phyloP scores from a whole-genome alignment of 352 stramenopile genomes.

The Globisporangium echinulatum region DNA sequence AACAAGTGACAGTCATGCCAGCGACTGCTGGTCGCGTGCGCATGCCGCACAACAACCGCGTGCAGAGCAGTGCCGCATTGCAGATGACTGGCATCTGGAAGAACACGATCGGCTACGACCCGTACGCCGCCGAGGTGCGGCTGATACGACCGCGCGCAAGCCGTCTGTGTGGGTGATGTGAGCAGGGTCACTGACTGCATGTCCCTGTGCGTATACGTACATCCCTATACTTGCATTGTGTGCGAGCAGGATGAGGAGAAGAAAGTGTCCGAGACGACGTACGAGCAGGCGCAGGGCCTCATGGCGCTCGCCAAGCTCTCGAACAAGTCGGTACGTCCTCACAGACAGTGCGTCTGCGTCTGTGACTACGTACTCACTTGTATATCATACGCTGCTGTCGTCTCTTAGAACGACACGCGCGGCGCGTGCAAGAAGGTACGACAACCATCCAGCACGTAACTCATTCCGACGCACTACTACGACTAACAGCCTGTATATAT shows the following conservation, averaged over 20 bases:
- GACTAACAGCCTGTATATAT: too few relatives aligned
- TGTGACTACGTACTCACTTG: neutral
- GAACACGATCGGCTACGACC: conserved; percentile 96
- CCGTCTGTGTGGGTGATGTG: too few relatives aligned
- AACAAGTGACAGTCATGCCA: conserved; percentile 53
- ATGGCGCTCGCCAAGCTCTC: conserved; percentile 93
- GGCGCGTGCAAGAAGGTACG: conserved; percentile 80
- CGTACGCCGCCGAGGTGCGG: conserved; percentile 72
- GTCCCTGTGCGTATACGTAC: neutral
- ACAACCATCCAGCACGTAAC: too few relatives aligned
- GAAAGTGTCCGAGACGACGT: conserved; percentile 59
- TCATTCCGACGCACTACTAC: too few relatives aligned
- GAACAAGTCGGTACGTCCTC: conserved; percentile 78
- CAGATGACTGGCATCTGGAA: conserved; percentile 97
- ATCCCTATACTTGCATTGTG: neutral
- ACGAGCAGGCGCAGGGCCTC: conserved; percentile 89
- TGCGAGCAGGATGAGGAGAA: conserved; percentile 34
- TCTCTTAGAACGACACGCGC: conserved; percentile 53
- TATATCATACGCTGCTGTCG: neutral
- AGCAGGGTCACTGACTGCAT: neutral
- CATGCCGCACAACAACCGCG: conserved; percentile 97
- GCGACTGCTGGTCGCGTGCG: conserved; percentile 83
- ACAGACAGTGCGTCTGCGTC: neutral
- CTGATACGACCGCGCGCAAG: neutral
- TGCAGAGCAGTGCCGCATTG: conserved; percentile 90